phyloP scores from a whole-genome alignment of 139 green algal genomes.

The Chlorella sorokiniana region DNA sequence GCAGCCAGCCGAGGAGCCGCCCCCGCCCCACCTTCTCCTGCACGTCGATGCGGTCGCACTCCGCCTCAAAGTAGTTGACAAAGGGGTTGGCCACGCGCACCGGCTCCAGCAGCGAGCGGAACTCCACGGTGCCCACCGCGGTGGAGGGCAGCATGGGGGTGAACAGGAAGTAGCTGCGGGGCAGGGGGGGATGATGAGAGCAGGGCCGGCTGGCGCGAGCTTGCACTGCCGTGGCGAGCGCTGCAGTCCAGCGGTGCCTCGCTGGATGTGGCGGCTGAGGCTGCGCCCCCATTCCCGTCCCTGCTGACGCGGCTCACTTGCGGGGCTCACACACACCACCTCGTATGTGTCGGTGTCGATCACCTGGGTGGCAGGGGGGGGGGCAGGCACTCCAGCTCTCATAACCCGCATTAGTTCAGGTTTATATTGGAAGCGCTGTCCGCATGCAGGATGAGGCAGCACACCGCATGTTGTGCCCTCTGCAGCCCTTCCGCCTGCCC shows the following conservation, averaged over 20 bases:
- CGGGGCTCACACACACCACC: slow-evolving; percentile 66
- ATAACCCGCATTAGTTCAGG: too few species aligned
- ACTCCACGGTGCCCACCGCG: slow-evolving; percentile 69
- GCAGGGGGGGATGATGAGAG: too few species aligned
- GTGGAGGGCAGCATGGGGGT: slow-evolving; percentile 79
- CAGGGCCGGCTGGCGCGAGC: too few species aligned
- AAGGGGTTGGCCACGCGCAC: slow-evolving; percentile 69
- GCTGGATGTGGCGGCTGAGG: too few species aligned
- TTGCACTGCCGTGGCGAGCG: too few species aligned
- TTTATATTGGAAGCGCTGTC: neutral
- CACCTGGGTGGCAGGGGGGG: slow-evolving; percentile 37
- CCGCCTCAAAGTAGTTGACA: slow-evolving; percentile 64
- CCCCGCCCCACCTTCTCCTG: neutral
- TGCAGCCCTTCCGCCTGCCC: neutral
- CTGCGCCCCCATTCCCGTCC: too few species aligned
- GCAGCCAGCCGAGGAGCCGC: too few species aligned
- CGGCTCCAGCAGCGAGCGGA: slow-evolving; percentile 70
- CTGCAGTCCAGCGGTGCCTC: too few species aligned
- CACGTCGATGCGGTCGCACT: slow-evolving; percentile 54
- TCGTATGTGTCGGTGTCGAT: slow-evolving; percentile 73
- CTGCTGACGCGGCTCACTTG: too few species aligned
- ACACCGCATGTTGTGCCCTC: neutral
- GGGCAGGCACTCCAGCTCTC: too few species aligned
- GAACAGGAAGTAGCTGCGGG: slow-evolving; percentile 80
- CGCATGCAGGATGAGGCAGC: neutral